Evolutionary conservation across 2,329 filamentous ascomycete genomes (phyloP).

Genomic region (Dothistroma pini): DNA sequence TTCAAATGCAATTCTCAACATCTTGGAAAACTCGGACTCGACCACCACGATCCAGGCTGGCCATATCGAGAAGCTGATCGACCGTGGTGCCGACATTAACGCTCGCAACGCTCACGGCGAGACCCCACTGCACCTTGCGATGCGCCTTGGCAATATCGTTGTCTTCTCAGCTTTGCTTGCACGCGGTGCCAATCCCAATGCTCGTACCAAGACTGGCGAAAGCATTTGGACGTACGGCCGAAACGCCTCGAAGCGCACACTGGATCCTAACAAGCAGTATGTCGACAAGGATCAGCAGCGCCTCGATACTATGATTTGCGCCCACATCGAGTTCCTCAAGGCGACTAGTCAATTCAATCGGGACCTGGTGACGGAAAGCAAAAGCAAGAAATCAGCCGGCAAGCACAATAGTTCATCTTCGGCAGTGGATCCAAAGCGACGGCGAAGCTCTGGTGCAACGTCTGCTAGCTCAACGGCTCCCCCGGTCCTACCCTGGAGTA

Average conservation of each 20-base stretch:
- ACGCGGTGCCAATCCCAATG: slow-evolving; percentile 3
- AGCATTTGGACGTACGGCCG: slow-evolving; percentile 8
- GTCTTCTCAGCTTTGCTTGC: slow-evolving; percentile 4
- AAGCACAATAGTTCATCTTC: background rate
- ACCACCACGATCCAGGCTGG: slow-evolving; percentile 2
- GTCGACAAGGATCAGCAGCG: slow-evolving; percentile 1
- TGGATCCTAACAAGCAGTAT: slow-evolving; percentile 1
- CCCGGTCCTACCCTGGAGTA: background rate
- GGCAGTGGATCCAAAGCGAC: background rate
- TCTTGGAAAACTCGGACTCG: background rate
- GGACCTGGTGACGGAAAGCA: background rate
- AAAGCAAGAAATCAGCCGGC: background rate
- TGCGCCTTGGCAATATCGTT: slow-evolving; percentile 6
- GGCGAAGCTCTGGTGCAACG: background rate
- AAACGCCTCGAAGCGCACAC: slow-evolving; percentile 3
- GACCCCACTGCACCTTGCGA: slow-evolving; percentile 7
- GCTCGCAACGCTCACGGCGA: slow-evolving; percentile 4
- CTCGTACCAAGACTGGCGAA: slow-evolving; percentile 5
- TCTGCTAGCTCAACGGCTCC: background rate
- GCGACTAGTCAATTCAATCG: slow-evolving; percentile 8
- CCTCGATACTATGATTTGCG: slow-evolving; percentile 4
- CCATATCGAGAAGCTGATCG: slow-evolving; percentile 6
- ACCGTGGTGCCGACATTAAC: slow-evolving; percentile 5
- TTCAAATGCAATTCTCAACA: background rate
- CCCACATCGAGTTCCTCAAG: slow-evolving; percentile 11